Base-by-base conservation (phyloP, 306 rosid genomes). In the Cucurbita moschata region DNA sequence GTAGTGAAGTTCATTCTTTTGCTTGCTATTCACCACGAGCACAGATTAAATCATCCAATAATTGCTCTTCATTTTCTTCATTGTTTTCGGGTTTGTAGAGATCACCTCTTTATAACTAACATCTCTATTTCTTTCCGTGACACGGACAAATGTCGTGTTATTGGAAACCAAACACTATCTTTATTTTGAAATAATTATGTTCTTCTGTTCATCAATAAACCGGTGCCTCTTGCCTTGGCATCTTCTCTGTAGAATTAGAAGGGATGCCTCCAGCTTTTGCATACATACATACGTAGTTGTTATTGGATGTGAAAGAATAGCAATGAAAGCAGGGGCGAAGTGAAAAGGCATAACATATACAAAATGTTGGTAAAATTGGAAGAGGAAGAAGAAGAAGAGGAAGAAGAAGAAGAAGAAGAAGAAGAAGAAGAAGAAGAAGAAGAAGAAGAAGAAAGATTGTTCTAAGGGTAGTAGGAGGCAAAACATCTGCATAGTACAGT, bases 361-460 rank as follows among this genome's bases (percentile, higher is more conserved):
- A 74, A 18, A 47, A 21, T 43, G 78, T 72, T 73, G 75, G 67
- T 68, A 72, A 75, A 70, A 73, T 66, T 75, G 75, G 67, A 76
- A 74, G 50, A 77, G 71, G 67, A 76, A 74, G 44, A 39, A n/a
- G 18, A 16, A 26, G 26, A 26, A 26, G 26, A 26, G 1, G 67
- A 76, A 74, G 50, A 77, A 73, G 67, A 76, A 74, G 50, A 39
- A n/a, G 18, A 16, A 62, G 19, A 19, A 19, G 67, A 76, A 74
- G 67, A 76, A 74, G 50, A 39, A n/a, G 18, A 16, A 62, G 67
- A 76, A 74, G 50, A 39, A n/a, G 18, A 16, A 62, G 19, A 19
- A 19, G 67, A 76, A 74, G 67, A 76, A 74, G 50, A 39, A n/a
- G 18, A 16, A 62, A 62, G 39, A 66, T 74, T 62, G 46, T 39